Evolutionary conservation across 1,284 basidiomycete genomes (phyloP).

Genomic region (Cutaneotrichosporon cutaneum): DNA sequence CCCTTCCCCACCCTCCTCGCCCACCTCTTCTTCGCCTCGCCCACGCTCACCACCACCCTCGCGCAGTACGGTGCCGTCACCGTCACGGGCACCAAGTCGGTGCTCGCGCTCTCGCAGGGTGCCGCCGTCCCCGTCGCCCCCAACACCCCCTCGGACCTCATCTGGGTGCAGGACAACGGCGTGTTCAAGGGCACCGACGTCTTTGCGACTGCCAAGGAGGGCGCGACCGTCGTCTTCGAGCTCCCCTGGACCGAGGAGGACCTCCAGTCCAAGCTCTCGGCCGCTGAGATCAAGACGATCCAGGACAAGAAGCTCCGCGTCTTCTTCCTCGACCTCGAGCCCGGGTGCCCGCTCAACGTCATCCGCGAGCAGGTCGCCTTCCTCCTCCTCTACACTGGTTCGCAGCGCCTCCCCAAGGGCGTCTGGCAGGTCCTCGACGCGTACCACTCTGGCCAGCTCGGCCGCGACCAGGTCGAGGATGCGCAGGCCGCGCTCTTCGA

Average conservation of each 20-base stretch:
- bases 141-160: constrained; percentile 40
- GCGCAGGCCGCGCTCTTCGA: constrained; percentile 49
- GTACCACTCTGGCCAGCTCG: constrained; percentile 48
- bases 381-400: constrained; percentile 53
- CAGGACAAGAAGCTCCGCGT: constrained; percentile 51
- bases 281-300: constrained; percentile 47
- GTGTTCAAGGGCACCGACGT: constrained; percentile 51
- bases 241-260: constrained; percentile 53
- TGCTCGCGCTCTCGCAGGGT: constrained; percentile 43
- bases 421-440: constrained; percentile 52
- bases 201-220: constrained; percentile 40
- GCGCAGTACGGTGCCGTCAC: constrained; percentile 48
- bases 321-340: constrained; percentile 50
- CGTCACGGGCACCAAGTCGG: constrained; percentile 51
- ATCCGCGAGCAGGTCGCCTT: constrained; percentile 53
- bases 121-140: constrained; percentile 26
- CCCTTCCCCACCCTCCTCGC: constrained; percentile 50
- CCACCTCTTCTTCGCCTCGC: constrained; percentile 53
- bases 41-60: constrained; percentile 43
- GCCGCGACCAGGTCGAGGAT: constrained; percentile 49
- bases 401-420: constrained; percentile 40
- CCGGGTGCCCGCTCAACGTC: constrained; percentile 37
- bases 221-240: constrained; percentile 51
- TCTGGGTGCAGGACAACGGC: constrained; percentile 52
- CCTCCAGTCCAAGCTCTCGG: constrained; percentile 48